A percentile compares a stretch with the other conserved stretches of the same genome.
Evolutionary conservation across 768 basidiomycete genomes (phyloP).

Genomic region (Russula foetens): DNA sequence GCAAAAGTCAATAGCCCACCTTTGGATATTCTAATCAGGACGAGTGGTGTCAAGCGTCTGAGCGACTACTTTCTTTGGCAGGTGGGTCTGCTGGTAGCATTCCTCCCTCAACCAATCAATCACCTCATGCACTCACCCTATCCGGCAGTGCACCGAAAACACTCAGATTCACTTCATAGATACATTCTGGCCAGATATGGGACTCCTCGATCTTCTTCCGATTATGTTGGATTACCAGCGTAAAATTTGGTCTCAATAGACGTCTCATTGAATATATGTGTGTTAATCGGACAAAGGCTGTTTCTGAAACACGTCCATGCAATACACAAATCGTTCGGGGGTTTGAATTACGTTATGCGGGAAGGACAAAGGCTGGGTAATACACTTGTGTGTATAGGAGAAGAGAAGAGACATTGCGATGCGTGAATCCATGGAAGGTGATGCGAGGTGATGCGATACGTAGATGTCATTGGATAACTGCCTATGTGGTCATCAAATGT

Average conservation of each 20-base stretch:
- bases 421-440: conserved; percentile 6
- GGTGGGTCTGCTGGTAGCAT: conserved; percentile 38
- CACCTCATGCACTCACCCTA: not conserved
- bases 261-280: not conserved
- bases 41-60: conserved; percentile 81
- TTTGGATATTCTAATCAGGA: conserved; percentile 83
- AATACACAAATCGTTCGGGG: not conserved
- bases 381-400: not conserved
- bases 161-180: conserved; percentile 83
- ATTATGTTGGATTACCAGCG: conserved; percentile 85
- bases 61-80: conserved; percentile 96
- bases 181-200: conserved; percentile 91
- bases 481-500: conserved; percentile 6
- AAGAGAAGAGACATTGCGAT: not conserved
- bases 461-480: conserved; percentile 10
- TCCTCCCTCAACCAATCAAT: not conserved
- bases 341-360: conserved; percentile 7
- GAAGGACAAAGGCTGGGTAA: not conserved
- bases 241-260: conserved; percentile 44
- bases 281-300: not conserved
- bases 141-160: conserved; percentile 59
- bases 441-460: conserved; percentile 8
- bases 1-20: conserved; percentile 60
- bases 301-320: not conserved
- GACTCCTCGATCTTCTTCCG: conserved; percentile 77